Base-by-base conservation (phyloP, 2,329 filamentous ascomycete genomes). In the Microsporum canis region DNA sequence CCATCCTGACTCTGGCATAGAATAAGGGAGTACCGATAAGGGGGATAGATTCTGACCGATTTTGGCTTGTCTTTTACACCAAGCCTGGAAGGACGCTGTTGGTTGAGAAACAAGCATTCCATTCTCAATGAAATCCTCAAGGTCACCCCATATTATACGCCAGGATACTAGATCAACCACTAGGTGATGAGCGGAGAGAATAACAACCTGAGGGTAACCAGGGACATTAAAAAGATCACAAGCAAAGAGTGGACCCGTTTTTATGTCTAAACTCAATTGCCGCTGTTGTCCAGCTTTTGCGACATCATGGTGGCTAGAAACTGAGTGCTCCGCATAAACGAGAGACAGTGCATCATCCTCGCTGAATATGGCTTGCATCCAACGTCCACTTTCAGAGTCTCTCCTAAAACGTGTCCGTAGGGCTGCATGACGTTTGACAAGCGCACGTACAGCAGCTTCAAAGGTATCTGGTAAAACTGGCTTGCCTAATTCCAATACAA, bases 81-180 rank as follows among this genome's bases (percentile, higher is more conserved):
- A 59, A 2, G 7, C 12, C 29, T 23, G 39, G 57, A 59, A 59
- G 29, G 57, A 43, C 5, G 39, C 8, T 8, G 57, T 36, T 33
- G 38, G 34, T 14, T 47, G 23, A n/a, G 38, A 45, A 6, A 17
- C 4, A 14, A 59, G 57, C 10, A 5, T 5, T 43, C 59, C 27
- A 23, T 31, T 29, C 36, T 55, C 3, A 76, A 62, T 8, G 73
- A 57, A 12, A 73, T 72, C 63, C 75, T 73, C 64, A 51, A 76
- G 56, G 47, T 76, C 73, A 60, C 74, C 70, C 2, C 75, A 59
- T 1, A 76, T 72, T 3, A 76, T 71, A 5, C 72, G 68, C 73
- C 73, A 76, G 0, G 73, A 76, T 6, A 75, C 73, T 59, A 76
- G 71, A 31, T 76, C 73, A 6, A 75, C 69, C 5, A 74, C 70